A percentile compares a stretch with the other conserved stretches of the same genome.
Evolutionary conservation across 2,329 filamentous ascomycete genomes (phyloP).

Genomic region (Drechslerella dactyloides): DNA sequence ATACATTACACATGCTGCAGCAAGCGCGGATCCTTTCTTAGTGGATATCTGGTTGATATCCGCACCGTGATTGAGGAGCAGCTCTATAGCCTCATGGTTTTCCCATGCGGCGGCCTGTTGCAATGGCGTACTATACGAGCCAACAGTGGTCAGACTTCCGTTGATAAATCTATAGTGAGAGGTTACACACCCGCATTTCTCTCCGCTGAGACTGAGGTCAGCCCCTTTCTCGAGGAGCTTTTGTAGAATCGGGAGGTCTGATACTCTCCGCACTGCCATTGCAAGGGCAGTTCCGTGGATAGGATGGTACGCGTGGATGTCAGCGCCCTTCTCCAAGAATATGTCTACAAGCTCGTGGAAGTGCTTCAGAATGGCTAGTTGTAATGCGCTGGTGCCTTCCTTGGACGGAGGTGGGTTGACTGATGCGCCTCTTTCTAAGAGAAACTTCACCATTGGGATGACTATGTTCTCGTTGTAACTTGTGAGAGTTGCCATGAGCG

Average conservation of each 20-base stretch:
- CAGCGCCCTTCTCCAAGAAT: constrained; percentile 15
- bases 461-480: constrained; percentile 3
- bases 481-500: constrained; percentile 17
- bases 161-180: no score
- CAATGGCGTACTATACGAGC: constrained; percentile 6
- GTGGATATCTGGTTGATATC: constrained; percentile 11
- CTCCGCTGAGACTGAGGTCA: constrained; percentile 6
- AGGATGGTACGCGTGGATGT: constrained; percentile 18
- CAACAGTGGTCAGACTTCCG: neutral
- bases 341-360: constrained; percentile 16
- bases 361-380: constrained; percentile 1
- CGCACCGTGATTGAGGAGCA: constrained; percentile 18
- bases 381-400: constrained; percentile 5
- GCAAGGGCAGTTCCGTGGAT: constrained; percentile 17
- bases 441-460: constrained; percentile 12
- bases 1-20: constrained; percentile 10
- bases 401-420: constrained; percentile 12
- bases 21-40: constrained; percentile 7
- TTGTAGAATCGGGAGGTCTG: constrained; percentile 5
- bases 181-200: constrained; percentile 21
- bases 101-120: constrained; percentile 5
- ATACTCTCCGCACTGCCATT: constrained; percentile 3
- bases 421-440: constrained; percentile 15
- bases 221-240: constrained; percentile 22
- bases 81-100: constrained; percentile 9